phyloP scores from a whole-genome alignment of 208 protist species.

The Trypanosomatidae sp. region DNA sequence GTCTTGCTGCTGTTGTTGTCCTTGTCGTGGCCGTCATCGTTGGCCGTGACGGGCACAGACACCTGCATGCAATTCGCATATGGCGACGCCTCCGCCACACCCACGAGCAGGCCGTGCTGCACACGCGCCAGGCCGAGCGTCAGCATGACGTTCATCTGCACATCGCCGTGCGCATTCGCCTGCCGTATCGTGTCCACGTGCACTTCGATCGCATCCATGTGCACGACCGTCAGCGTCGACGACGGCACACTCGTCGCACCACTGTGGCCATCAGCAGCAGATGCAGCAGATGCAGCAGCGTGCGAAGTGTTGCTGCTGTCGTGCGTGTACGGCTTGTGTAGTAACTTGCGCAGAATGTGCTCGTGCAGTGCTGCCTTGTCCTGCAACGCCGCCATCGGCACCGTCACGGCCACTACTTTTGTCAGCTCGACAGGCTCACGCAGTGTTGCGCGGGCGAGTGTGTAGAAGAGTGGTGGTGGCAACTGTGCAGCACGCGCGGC shows the following conservation, averaged over 20 bases:
- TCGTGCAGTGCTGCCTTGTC: too few relatives aligned
- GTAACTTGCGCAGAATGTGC: constrained; percentile 22
- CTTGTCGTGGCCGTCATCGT: not conserved
- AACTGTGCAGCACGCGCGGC: too few relatives aligned
- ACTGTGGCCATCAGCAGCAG: not conserved
- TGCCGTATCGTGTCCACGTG: constrained; percentile 28
- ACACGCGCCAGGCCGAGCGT: constrained; percentile 16
- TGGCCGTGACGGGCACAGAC: constrained; percentile 4
- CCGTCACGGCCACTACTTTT: too few relatives aligned
- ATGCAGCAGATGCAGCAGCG: not conserved
- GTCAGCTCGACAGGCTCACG: too few relatives aligned
- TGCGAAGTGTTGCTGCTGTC: constrained; percentile 2
- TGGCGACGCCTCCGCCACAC: constrained; percentile 16
- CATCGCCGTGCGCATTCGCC: constrained; percentile 19
- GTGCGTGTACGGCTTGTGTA: constrained; percentile 20
- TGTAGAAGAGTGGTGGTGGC: too few relatives aligned
- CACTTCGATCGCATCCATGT: constrained; percentile 21
- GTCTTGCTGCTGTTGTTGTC: not conserved
- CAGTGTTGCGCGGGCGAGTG: too few relatives aligned
- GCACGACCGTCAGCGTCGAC: constrained; percentile 21
- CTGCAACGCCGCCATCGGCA: too few relatives aligned
- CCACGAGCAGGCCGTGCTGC: constrained; percentile 26
- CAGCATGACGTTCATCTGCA: constrained; percentile 25
- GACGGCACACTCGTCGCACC: not conserved
- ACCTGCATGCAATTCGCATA: constrained; percentile 32